Evolutionary conservation across 208 protist species (phyloP), one percentile per base, ranked within the genome.

Genomic region (Crithidia sp.): DNA sequence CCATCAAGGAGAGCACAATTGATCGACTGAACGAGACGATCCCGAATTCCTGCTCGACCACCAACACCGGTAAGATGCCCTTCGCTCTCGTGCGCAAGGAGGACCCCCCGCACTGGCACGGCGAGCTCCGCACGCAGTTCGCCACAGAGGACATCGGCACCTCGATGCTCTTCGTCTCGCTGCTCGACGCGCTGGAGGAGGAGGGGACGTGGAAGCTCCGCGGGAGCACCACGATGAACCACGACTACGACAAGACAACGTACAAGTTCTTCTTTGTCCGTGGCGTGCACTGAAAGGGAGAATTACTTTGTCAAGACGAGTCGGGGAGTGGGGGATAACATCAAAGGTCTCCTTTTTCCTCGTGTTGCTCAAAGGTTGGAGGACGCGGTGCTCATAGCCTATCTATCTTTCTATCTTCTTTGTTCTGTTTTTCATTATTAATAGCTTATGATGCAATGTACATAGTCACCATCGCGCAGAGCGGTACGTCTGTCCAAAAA

Each of bases 211-310:
- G 93, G 91, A 95, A 84, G 69, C 79, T 97, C 41, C 81, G 89
- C 14, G 93, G 90, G 44, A 90, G 82, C 77, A 92, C 91, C 9
- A 82, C 86, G 4, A 79, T 89, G 66, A 88, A 58, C 61, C 91
- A 95, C 70, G 91, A 95, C 68, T 71, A 45, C 58, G 83, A 91
- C 54, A 97, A 97, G 74, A 76, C 77, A 52, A 94, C 91, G 7
- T 95, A 95, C 82, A 90, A 91, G 64, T 94, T 96, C 73, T 97
- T 96, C 66, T 97, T 97, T 76, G 87, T 96, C 6, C 88, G 89
- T 53, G 76, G 78, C 39, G 71, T 71, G 5, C 71, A 88, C 39
- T 84, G 77, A 45, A 28, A 28, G 28, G 28, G 28, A 28, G 28
- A 28, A 28, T 28, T 28, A 28, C 0, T 28, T 28, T 28, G 28